Conservation (phyloP, 23 red algal species). For the Agarophyton chilense region DNA sequence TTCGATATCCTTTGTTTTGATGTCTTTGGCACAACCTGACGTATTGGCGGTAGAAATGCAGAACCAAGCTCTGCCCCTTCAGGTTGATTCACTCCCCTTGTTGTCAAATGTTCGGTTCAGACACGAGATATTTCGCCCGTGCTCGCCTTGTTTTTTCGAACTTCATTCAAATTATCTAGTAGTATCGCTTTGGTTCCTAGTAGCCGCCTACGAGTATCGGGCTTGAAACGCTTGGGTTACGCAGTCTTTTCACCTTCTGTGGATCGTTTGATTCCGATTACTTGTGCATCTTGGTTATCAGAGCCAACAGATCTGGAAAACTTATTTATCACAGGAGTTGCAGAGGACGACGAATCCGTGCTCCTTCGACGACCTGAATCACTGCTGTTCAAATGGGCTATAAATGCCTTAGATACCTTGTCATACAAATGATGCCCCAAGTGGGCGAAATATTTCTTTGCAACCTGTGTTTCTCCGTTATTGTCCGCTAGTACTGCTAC, state of each 20-base stretch:
- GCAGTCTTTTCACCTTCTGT: background rate
- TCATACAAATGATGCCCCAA: conserved; percentile 8
- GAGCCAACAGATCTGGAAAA: background rate
- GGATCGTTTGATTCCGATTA: background rate
- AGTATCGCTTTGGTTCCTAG: conserved; percentile 1
- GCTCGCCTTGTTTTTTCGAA: background rate
- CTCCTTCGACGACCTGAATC: background rate
- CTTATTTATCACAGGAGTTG: background rate
- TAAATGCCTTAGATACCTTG: conserved; percentile 4
- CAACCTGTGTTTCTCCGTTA: conserved; percentile 8
- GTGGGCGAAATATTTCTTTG: conserved; percentile 15
- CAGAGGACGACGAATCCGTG: background rate
- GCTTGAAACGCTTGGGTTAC: conserved; percentile 3
- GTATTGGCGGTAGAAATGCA: background rate
- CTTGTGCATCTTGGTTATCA: background rate
- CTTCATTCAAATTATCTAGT: conserved; percentile 7
- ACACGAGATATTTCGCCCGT: background rate
- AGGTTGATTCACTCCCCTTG: background rate
- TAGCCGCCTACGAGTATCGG: background rate
- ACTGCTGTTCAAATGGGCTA: background rate
- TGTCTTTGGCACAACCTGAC: background rate
- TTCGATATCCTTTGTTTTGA: background rate
- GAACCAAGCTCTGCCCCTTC: background rate
- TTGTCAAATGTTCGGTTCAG: background rate
- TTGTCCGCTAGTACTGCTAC: background rate